phyloP scores from a whole-genome alignment of 805 yeast genomes.

The Alloascoidea hylecoeti region DNA sequence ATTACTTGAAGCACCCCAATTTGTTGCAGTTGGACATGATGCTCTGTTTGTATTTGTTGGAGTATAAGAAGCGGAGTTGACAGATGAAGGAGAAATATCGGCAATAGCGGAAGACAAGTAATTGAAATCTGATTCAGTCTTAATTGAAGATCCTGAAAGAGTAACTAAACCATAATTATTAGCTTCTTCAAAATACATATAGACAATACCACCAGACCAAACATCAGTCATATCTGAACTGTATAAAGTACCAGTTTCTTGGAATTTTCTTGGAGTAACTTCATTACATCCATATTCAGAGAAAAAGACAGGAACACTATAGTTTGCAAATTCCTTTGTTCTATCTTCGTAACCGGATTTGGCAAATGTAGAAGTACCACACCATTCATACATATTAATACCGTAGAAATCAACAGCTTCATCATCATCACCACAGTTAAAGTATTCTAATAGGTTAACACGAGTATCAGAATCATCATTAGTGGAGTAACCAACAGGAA shows the following conservation, averaged over 20 bases:
- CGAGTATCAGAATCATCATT: slow-evolving; percentile 81
- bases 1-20: slow-evolving; percentile 53
- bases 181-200: slow-evolving; percentile 80
- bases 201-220: slow-evolving; percentile 91
- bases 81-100: slow-evolving; percentile 37
- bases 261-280: slow-evolving; percentile 59
- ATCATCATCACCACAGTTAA: slow-evolving; percentile 60
- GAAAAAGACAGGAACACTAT: slow-evolving; percentile 72
- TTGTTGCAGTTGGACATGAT: slow-evolving; percentile 44
- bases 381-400: slow-evolving; percentile 82
- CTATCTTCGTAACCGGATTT: slow-evolving; percentile 57
- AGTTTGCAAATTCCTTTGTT: slow-evolving; percentile 58
- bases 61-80: slow-evolving; percentile 22
- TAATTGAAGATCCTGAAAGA: slow-evolving; percentile 22
- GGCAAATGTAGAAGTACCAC: slow-evolving; percentile 48
- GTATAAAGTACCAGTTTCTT: slow-evolving; percentile 59
- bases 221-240: slow-evolving; percentile 67
- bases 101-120: slow-evolving; percentile 29
- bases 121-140: not conserved
- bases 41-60: slow-evolving; percentile 24
- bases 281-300: slow-evolving; percentile 84
- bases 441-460: slow-evolving; percentile 67
- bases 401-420: slow-evolving; percentile 66
- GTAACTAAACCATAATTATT: slow-evolving; percentile 52
- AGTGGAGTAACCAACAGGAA: slow-evolving; percentile 92